Base-by-base conservation (phyloP, 345 rosid species). In the Salix purpurea region DNA sequence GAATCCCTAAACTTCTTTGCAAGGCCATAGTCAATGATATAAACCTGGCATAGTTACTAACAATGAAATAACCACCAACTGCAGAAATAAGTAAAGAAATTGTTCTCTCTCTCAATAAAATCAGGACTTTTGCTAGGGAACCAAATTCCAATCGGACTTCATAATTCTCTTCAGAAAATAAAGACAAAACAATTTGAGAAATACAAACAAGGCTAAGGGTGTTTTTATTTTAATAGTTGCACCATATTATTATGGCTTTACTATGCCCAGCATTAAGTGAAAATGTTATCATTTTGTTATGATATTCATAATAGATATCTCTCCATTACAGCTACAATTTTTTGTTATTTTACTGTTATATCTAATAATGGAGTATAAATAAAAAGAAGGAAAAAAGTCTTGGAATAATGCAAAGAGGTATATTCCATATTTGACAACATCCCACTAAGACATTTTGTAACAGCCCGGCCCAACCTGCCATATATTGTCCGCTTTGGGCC, bases 1-100 rank as follows among this genome's bases (percentile, higher is more conserved):
- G 76, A 76, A 72, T 80, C 83, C 76, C 75, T 65, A 37, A 71
- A 80, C 70, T 76, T 80, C 67, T 80, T 80, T 28, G 83, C 83
- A 65, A 80, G 83, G 15, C 83, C 83, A 56, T 75, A 80, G 32
- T 80, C 83, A 37, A 81, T 81, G 24, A 76, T 67, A 74, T 76
- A 81, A 72, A 81, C 83, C 83, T 76, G 80, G 28, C 52, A 69
- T 23, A 76, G 13, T 12, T 28, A 61, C 34, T 58, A 70, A 76
- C 36, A 24, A 69, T 16, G 14, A 50, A 52, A 36, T 14, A 39
- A 28, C 56, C 21, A 26, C 21, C 73, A 56, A 30, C 23, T 69
- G 28, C n/a, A 56, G 24, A 24, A 37, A 71, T 34, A 62, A 71
- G 46, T 42, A 46, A 50, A 77, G 66, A 40, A 60, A 60, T 61